A percentile compares a stretch with the other conserved stretches of the same genome.
phyloP scores from a whole-genome alignment of 495 filamentous ascomycete genomes.

The Staphylotrichum longicolle region DNA sequence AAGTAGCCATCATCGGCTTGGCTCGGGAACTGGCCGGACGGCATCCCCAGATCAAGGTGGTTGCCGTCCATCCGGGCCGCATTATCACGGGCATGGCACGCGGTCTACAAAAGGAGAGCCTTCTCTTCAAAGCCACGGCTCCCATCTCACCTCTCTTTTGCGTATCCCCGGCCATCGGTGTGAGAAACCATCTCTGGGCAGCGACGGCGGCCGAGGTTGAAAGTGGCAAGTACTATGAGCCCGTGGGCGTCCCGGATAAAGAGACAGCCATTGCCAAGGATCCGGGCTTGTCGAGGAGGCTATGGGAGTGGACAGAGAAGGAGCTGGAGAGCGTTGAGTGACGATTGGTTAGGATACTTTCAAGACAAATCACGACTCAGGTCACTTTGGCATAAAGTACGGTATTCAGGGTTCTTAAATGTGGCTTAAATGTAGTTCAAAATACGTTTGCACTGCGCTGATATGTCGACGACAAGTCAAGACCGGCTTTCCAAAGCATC shows the following conservation, averaged over 20 bases:
- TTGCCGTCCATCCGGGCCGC: slow-evolving; percentile 1
- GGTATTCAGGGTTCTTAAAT: too few species aligned
- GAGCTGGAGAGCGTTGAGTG: background rate
- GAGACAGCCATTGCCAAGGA: background rate
- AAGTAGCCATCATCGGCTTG: background rate
- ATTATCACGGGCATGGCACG: background rate
- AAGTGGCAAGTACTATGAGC: slow-evolving; percentile 6
- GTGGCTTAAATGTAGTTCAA: too few species aligned
- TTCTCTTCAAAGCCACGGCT: background rate
- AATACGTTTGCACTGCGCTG: too few species aligned
- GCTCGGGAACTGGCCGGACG: background rate
- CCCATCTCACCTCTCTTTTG: background rate
- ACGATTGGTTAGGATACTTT: too few species aligned
- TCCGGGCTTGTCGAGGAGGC: background rate
- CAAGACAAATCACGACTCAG: too few species aligned
- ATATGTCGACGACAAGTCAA: too few species aligned
- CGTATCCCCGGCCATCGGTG: background rate
- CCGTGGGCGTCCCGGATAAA: background rate
- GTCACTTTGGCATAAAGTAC: too few species aligned
- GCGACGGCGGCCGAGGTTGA: background rate
- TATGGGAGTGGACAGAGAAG: slow-evolving; percentile 6
- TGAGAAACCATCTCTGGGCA: slow-evolving; percentile 1
- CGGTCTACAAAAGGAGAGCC: background rate
- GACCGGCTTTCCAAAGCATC: too few species aligned
- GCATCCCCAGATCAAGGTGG: background rate